A percentile compares a stretch with the other conserved stretches of the same genome.
These are phyloP conservation scores for Ophiocordyceps australis DNA, from an alignment of 2,329 filamentous ascomycete genomes.

Conservation along the genomic window DNA sequence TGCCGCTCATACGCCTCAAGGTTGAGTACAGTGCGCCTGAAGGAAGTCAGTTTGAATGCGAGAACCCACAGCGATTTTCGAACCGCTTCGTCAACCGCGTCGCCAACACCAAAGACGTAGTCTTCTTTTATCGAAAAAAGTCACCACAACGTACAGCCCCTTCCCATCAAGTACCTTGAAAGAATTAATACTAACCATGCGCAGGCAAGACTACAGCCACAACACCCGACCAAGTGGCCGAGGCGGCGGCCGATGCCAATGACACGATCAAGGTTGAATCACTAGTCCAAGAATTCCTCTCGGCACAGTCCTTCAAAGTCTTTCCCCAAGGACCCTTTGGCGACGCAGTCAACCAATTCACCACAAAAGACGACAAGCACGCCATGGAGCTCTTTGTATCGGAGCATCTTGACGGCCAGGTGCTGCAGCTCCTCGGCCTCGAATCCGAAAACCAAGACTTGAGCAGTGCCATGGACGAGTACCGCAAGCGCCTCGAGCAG, in stretches of 20 bases:
- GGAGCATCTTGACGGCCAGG: slow-evolving; percentile 51
- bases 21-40: slow-evolving; percentile 81
- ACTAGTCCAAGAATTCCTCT: slow-evolving; percentile 74
- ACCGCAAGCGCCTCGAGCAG: slow-evolving; percentile 52
- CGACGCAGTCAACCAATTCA: slow-evolving; percentile 82
- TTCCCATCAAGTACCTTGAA: not conserved
- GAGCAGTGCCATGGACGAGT: slow-evolving; percentile 53
- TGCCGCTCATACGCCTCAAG: slow-evolving; percentile 74
- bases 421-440: slow-evolving; percentile 49
- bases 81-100: slow-evolving; percentile 82
- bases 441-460: slow-evolving; percentile 50
- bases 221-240: slow-evolving; percentile 44
- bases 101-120: slow-evolving; percentile 84
- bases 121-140: slow-evolving; percentile 87
- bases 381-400: slow-evolving; percentile 71
- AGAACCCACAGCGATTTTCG: slow-evolving; percentile 92
- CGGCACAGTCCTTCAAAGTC: slow-evolving; percentile 77
- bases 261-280: slow-evolving; percentile 78
- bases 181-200: slow-evolving; percentile 2
- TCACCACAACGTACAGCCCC: slow-evolving; percentile 20
- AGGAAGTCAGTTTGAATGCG: slow-evolving; percentile 71
- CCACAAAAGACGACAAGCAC: slow-evolving; percentile 88
- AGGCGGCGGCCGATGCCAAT: slow-evolving; percentile 24
- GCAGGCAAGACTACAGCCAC: slow-evolving; percentile 17
- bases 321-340: slow-evolving; percentile 84